Percentiles rank a stretch among this genome's conserved stretches.
These are phyloP conservation scores for Teratosphaeria viscida DNA, from an alignment of 2,329 filamentous ascomycete species.

Conservation along the genomic window DNA sequence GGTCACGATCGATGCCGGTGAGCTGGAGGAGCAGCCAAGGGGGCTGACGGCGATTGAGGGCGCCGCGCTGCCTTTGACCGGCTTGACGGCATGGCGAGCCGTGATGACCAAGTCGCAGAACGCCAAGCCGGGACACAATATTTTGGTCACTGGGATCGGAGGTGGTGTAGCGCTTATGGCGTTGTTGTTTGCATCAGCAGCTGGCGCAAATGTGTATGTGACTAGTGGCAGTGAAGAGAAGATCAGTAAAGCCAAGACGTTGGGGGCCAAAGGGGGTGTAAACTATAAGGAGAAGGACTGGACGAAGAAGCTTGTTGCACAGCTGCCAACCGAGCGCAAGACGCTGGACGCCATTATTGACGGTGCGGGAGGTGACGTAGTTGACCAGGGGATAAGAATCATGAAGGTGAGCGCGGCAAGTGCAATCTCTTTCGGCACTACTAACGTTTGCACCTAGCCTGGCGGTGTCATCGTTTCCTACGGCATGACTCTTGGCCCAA, in stretches of 20 bases:
- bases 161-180: conserved; percentile 81
- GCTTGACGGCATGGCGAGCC: conserved; percentile 80
- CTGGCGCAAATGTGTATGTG: conserved; percentile 70
- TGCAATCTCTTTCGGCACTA: not conserved
- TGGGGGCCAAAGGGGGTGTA: conserved; percentile 77
- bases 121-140: conserved; percentile 54
- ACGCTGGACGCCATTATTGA: conserved; percentile 79
- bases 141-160: conserved; percentile 84
- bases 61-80: conserved; percentile 74
- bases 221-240: conserved; percentile 66
- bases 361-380: conserved; percentile 77
- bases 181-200: conserved; percentile 65
- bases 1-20: conserved; percentile 55
- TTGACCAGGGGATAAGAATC: conserved; percentile 56
- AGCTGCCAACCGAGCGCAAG: conserved; percentile 55
- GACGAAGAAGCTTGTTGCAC: conserved; percentile 60
- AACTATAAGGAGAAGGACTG: conserved; percentile 68
- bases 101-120: conserved; percentile 67
- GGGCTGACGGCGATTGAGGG: conserved; percentile 66
- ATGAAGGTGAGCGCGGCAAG: conserved; percentile 45
- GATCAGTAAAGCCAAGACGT: conserved; percentile 56
- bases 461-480: conserved; percentile 81
- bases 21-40: conserved; percentile 64
- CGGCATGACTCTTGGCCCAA: conserved; percentile 80
- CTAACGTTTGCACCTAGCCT: conserved; percentile 28